Base-by-base conservation (phyloP, 306 rosid genomes). In the Casuarina equisetifolia region DNA sequence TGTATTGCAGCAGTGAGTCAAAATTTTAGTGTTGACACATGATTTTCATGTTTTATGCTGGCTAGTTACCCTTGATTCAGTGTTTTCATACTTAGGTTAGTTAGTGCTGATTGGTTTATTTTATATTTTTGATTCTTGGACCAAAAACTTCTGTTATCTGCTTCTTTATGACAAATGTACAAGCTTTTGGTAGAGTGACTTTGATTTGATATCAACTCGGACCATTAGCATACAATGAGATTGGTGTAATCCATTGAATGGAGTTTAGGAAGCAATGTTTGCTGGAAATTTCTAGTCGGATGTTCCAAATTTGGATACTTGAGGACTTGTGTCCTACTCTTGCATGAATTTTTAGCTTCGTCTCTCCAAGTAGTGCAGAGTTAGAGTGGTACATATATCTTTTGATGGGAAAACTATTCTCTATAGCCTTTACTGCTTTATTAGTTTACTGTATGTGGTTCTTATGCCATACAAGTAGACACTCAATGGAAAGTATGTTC, bases 1-100 rank as follows among this genome's bases (percentile, higher is more conserved):
- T 80, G 87, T 87, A 84, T 78, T 79, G 84, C 86, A 83, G 78
- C 79, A 80, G 86, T 82, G 52, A 79, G 72, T 81, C 71, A 42
- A 17, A 67, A 70, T 81, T 78, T 84, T 77, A 86, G 82, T 82
- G 74, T 87, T 74, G 83, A 85, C 85, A 84, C 79, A 9, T 55
- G 63, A 62, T 77, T 17, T 19, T 57, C 55, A 48, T 73, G 78
- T 67, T 72, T 79, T 70, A 69, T 79, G 86, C 67, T 81, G 88
- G 74, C 74, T 79, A 50, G 13, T 84, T 75, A 40, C 72, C 75
- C 73, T 70, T 78, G 53, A n/a, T 19, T 64, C 72, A 78, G 51
- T 51, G 84, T 80, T 79, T 75, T 74, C 79, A 74, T 82, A 77
- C 73, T 80, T 84, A 80, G 91, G 78, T 78, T 80, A 76, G 81